Conservation (phyloP, 306 rosid genomes). For the Corylus heterophylla region DNA sequence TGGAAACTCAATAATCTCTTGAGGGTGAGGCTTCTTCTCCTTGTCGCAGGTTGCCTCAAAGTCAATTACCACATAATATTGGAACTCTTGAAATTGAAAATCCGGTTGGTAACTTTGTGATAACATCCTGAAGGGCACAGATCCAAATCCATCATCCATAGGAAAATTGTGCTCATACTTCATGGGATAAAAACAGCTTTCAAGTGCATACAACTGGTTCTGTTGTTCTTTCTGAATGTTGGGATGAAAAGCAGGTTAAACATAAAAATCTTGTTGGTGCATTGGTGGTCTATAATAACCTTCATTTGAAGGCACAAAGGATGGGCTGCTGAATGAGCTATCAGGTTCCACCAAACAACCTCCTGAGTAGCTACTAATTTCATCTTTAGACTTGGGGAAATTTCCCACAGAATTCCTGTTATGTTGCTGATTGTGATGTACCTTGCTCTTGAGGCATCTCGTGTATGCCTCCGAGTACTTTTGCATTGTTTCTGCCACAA, state of each 20-base stretch:
- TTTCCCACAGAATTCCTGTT: neutral
- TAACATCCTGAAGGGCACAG: conserved; percentile 6
- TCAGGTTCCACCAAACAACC: conserved; percentile 9
- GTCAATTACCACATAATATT: conserved; percentile 36
- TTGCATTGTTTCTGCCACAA: conserved; percentile 16
- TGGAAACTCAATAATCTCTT: conserved; percentile 35
- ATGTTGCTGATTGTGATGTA: conserved; percentile 3
- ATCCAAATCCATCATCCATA: conserved; percentile 8
- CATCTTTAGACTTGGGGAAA: conserved; percentile 10
- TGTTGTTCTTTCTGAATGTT: conserved; percentile 7
- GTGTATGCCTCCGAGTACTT: conserved; percentile 9
- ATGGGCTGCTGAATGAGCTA: neutral
- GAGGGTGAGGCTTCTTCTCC: conserved; percentile 26
- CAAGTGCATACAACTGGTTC: conserved; percentile 14
- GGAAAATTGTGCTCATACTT: conserved; percentile 7
- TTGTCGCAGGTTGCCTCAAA: conserved; percentile 39
- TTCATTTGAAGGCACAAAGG: conserved; percentile 11
- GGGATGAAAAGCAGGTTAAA: conserved; percentile 16
- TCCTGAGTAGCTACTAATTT: conserved; percentile 1
- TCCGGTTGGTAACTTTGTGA: conserved; percentile 19
- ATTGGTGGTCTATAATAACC: conserved; percentile 23
- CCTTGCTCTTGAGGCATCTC: conserved; percentile 16
- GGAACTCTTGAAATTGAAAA: conserved; percentile 28
- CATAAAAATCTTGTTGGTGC: conserved; percentile 11
- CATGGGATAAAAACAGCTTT: conserved; percentile 13